Percentiles rank a stretch among this genome's conserved stretches.
These are phyloP conservation scores for Metarhizium robertsii DNA, from an alignment of 2,329 filamentous ascomycete genomes.

Conservation along the genomic window DNA sequence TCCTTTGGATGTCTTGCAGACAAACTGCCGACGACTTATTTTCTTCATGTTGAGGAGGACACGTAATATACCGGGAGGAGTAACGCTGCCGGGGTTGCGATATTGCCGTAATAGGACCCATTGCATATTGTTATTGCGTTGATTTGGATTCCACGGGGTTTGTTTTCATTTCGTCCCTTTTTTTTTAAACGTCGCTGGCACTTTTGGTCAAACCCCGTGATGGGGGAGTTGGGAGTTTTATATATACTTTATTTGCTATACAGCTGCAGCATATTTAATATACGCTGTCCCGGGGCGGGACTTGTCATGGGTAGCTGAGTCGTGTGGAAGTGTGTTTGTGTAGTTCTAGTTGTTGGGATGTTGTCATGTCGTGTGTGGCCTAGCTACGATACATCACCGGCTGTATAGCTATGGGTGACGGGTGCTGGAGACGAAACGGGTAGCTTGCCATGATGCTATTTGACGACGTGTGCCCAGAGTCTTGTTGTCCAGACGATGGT, in stretches of 20 bases:
- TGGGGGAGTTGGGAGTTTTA: not conserved
- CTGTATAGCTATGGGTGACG: too few species aligned
- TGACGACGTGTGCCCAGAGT: too few species aligned
- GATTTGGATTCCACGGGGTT: not conserved
- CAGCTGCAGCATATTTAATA: slow-evolving; percentile 2
- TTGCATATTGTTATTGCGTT: not conserved
- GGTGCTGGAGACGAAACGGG: too few species aligned
- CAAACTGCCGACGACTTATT: not conserved
- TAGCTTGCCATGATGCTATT: too few species aligned
- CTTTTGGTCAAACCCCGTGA: not conserved
- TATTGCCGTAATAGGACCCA: not conserved
- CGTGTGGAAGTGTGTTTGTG: too few species aligned
- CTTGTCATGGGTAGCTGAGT: not conserved
- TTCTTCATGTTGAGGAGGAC: not conserved
- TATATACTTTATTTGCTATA: not conserved
- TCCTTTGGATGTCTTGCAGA: not conserved
- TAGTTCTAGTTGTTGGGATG: too few species aligned
- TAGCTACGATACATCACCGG: too few species aligned
- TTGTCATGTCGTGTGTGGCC: too few species aligned
- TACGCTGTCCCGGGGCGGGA: not conserved
- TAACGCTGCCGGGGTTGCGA: not conserved
- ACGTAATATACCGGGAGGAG: not conserved
- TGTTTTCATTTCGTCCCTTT: not conserved
- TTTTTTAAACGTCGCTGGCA: not conserved
- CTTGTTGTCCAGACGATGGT: too few species aligned